Percentiles rank a stretch among this genome's conserved stretches.
Conservation (phyloP, 1,139 yeast genomes). For the Suhomyces kunorum region DNA sequence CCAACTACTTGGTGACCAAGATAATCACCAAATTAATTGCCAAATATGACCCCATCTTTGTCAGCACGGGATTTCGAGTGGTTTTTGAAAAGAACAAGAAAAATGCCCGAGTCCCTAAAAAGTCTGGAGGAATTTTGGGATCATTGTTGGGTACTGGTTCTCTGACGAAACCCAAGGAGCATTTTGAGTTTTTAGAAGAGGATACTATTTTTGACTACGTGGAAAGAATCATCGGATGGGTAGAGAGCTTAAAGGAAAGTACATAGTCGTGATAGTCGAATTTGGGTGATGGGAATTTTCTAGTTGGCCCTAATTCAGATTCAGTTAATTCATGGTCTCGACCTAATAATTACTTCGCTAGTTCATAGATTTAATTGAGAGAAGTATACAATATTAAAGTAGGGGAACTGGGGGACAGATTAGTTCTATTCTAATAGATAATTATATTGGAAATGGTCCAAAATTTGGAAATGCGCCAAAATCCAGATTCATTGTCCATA, state of each 20-base stretch:
- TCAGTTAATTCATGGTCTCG: too few relatives aligned
- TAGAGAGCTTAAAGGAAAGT: conserved; percentile 26
- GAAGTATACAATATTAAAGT: too few relatives aligned
- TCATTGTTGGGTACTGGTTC: conserved; percentile 19
- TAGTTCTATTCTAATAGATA: too few relatives aligned
- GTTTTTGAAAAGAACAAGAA: conserved; percentile 38
- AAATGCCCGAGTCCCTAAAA: conserved; percentile 10
- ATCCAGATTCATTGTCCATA: too few relatives aligned
- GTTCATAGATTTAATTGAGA: too few relatives aligned
- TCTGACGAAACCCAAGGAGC: conserved; percentile 12
- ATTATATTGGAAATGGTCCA: too few relatives aligned
- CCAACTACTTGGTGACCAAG: conserved; percentile 33
- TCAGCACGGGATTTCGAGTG: conserved; percentile 35
- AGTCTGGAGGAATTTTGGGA: conserved; percentile 3
- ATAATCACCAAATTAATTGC: conserved; percentile 32
- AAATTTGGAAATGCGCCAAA: too few relatives aligned
- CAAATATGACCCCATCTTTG: conserved; percentile 35
- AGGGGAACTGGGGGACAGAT: too few relatives aligned
- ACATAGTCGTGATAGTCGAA: too few relatives aligned
- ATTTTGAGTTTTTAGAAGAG: conserved; percentile 29
- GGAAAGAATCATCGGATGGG: conserved; percentile 34
- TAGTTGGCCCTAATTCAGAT: too few relatives aligned
- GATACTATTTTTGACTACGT: conserved; percentile 42
- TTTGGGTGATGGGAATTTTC: too few relatives aligned
- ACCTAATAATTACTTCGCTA: too few relatives aligned